phyloP scores from a whole-genome alignment of 768 basidiomycete species.

The Kwoniella europaea region DNA sequence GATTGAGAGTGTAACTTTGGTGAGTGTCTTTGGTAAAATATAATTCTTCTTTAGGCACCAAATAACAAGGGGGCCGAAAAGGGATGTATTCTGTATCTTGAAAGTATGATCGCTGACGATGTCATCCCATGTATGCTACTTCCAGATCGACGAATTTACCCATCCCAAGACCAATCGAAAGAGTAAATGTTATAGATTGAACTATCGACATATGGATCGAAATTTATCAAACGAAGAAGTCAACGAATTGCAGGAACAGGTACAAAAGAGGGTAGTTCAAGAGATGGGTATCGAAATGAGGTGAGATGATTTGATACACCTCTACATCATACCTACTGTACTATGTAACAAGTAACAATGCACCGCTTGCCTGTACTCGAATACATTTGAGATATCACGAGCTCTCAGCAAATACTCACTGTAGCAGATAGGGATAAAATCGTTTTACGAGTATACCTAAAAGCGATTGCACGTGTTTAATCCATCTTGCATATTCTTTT shows the following conservation, averaged over 20 bases:
- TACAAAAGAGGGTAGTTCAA: conserved; percentile 50
- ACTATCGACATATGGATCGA: conserved; percentile 97
- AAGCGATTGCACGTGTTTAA: no score
- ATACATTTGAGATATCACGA: no score
- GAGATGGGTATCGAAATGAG: conserved; percentile 61
- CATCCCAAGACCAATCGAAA: conserved; percentile 83
- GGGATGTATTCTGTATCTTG: no score
- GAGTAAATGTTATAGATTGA: conserved; percentile 86
- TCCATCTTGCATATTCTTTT: no score
- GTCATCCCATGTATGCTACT: not conserved
- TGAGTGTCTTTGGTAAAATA: conserved; percentile 56
- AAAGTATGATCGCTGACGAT: not conserved
- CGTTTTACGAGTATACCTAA: no score
- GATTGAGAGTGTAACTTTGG: conserved; percentile 86
- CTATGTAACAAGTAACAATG: no score
- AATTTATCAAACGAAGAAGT: conserved; percentile 88
- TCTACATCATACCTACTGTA: not conserved
- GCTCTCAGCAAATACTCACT: no score
- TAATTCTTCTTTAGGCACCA: not conserved
- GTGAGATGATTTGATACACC: conserved; percentile 21
- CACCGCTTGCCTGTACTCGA: no score
- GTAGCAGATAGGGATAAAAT: no score
- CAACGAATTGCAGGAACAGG: conserved; percentile 71
- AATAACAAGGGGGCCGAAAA: not conserved
- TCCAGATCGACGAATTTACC: conserved; percentile 84